Percentiles rank a stretch among this genome's conserved stretches.
These are phyloP conservation scores for Mrakia frigida DNA, from an alignment of 768 basidiomycete genomes.

Conservation along the genomic window DNA sequence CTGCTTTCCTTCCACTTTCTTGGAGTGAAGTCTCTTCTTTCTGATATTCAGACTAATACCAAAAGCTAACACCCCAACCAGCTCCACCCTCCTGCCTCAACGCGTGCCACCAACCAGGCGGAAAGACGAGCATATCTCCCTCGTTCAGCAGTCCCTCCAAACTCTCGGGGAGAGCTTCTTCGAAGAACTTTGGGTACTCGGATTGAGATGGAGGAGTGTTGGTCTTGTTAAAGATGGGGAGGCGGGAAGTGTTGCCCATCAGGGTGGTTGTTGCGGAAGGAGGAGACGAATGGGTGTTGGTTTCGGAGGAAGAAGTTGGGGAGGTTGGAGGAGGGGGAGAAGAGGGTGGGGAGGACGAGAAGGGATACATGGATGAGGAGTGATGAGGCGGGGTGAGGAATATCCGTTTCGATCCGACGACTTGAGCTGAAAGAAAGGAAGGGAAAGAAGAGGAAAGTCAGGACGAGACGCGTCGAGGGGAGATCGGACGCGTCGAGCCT, in stretches of 20 bases:
- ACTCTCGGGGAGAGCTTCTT: conserved; percentile 23
- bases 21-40: too few species aligned
- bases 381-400: conserved; percentile 77
- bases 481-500: background rate
- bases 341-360: conserved; percentile 14
- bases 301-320: conserved; percentile 11
- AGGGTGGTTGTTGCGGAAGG: conserved; percentile 8
- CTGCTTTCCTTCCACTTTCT: too few species aligned
- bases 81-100: conserved; percentile 30
- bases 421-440: conserved; percentile 57
- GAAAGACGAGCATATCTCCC: conserved; percentile 30
- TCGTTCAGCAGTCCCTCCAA: conserved; percentile 29
- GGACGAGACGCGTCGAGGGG: background rate
- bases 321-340: background rate
- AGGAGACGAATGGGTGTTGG: conserved; percentile 5
- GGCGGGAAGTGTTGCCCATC: conserved; percentile 28
- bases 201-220: background rate
- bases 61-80: conserved; percentile 30
- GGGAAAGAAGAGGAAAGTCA: conserved; percentile 31
- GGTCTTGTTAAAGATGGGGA: conserved; percentile 14
- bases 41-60: conserved; percentile 28
- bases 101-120: conserved; percentile 28
- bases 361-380: conserved; percentile 54
- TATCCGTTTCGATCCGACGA: conserved; percentile 80
- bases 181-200: conserved; percentile 14